phyloP scores from a whole-genome alignment of 2,329 filamentous ascomycete genomes.

The Hymenoscyphus repandus region DNA sequence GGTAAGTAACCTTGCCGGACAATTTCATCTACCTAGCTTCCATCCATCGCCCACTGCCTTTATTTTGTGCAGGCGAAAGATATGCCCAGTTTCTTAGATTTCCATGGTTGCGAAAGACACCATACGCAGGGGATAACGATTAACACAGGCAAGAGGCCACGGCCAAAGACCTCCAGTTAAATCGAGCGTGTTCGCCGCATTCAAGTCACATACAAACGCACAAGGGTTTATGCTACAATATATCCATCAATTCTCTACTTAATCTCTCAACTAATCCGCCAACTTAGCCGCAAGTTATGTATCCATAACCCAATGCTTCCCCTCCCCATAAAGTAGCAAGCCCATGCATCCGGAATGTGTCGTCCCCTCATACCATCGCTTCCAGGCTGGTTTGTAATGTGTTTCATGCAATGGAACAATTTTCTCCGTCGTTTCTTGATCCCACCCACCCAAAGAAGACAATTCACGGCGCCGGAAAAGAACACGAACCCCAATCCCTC shows the following conservation, averaged over 20 bases:
- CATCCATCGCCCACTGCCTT: too few species aligned
- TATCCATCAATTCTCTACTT: neutral
- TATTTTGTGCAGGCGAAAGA: too few species aligned
- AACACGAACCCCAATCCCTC: conserved; percentile 22
- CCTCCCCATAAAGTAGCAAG: neutral
- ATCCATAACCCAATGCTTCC: neutral
- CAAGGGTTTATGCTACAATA: neutral
- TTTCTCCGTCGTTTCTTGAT: neutral
- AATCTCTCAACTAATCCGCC: neutral
- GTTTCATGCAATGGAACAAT: neutral
- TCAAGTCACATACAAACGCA: too few species aligned
- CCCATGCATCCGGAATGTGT: neutral
- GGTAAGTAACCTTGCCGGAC: too few species aligned
- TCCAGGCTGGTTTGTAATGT: neutral
- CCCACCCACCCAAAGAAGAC: neutral
- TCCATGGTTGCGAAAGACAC: too few species aligned
- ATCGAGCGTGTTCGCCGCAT: too few species aligned
- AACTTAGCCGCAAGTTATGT: neutral
- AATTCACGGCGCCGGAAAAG: conserved; percentile 3
- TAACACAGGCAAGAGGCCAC: too few species aligned
- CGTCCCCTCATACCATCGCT: conserved; percentile 1
- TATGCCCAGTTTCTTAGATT: too few species aligned
- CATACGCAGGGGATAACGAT: too few species aligned
- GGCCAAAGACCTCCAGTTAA: too few species aligned
- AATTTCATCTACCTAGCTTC: too few species aligned